These are phyloP conservation scores for Cordyceps pruinosa DNA, from an alignment of 2,329 filamentous ascomycete species.

Conservation along the genomic window DNA sequence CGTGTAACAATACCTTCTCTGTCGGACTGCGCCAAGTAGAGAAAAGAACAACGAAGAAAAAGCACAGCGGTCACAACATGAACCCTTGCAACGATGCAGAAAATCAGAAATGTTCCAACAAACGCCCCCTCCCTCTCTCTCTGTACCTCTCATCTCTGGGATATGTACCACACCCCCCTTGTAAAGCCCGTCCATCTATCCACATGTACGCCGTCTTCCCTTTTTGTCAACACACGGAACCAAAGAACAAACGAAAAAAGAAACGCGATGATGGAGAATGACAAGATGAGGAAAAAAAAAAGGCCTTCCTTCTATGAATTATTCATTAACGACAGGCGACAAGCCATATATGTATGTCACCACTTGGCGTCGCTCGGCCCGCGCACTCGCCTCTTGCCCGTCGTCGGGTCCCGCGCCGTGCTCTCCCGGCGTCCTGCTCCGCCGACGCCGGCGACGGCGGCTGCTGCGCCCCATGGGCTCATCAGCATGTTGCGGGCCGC, in stretches of 20 bases:
- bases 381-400: slow-evolving; percentile 1
- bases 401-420: neutral
- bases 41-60: too few relatives aligned
- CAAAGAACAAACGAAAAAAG: too few relatives aligned
- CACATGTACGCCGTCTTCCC: neutral
- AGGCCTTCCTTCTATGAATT: neutral
- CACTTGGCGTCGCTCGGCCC: slow-evolving; percentile 8
- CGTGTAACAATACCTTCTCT: too few relatives aligned
- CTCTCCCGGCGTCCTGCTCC: neutral
- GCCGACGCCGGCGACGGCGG: slow-evolving; percentile 15
- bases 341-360: neutral
- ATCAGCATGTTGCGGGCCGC: slow-evolving; percentile 13
- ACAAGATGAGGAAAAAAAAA: neutral
- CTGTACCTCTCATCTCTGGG: too few relatives aligned
- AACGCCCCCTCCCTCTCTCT: too few relatives aligned
- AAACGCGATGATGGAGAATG: too few relatives aligned
- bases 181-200: too few relatives aligned
- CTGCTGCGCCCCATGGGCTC: slow-evolving; percentile 11
- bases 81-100: too few relatives aligned
- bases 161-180: too few relatives aligned
- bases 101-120: too few relatives aligned
- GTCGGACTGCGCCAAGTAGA: too few relatives aligned
- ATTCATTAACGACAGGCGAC: neutral
- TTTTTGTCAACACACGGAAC: neutral
- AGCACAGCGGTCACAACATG: too few relatives aligned